Evolutionary conservation across 1,284 basidiomycete species (phyloP).

Genomic region (Ustilago bromivora): DNA sequence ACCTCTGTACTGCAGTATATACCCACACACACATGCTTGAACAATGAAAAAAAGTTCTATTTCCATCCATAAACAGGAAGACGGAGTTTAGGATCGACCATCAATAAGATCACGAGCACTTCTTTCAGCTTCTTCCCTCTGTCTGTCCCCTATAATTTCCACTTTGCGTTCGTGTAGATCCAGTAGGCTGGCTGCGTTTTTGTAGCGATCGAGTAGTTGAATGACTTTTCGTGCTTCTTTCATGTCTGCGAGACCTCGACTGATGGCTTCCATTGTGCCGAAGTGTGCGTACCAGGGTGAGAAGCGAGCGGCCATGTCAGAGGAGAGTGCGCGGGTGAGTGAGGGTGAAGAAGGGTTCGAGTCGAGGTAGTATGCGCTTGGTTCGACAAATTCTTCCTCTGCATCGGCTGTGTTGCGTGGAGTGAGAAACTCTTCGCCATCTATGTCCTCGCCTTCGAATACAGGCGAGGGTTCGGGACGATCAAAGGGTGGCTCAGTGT

Average conservation of each 20-base stretch:
- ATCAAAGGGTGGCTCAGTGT: conserved; percentile 34
- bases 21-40: background rate
- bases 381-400: conserved; percentile 9
- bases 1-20: no score
- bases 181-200: conserved; percentile 20
- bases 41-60: background rate
- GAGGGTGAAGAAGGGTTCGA: background rate
- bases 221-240: conserved; percentile 17
- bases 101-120: conserved; percentile 43
- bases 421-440: background rate
- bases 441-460: conserved; percentile 2
- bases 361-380: conserved; percentile 28
- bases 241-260: conserved; percentile 20
- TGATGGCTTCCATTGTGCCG: conserved; percentile 48
- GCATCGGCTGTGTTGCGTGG: no score
- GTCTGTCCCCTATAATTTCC: conserved; percentile 28
- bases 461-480: background rate
- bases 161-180: conserved; percentile 42
- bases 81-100: conserved; percentile 12
- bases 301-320: conserved; percentile 5
- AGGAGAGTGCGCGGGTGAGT: conserved; percentile 15
- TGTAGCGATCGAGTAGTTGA: conserved; percentile 22
- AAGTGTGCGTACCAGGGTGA: conserved; percentile 53
- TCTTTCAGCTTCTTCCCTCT: conserved; percentile 28
- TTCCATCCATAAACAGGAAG: background rate